Percentiles rank a stretch among this genome's conserved stretches.
phyloP scores from a whole-genome alignment of 2,329 filamentous ascomycete species.

The Dryadomyces quercus-mongolicae region DNA sequence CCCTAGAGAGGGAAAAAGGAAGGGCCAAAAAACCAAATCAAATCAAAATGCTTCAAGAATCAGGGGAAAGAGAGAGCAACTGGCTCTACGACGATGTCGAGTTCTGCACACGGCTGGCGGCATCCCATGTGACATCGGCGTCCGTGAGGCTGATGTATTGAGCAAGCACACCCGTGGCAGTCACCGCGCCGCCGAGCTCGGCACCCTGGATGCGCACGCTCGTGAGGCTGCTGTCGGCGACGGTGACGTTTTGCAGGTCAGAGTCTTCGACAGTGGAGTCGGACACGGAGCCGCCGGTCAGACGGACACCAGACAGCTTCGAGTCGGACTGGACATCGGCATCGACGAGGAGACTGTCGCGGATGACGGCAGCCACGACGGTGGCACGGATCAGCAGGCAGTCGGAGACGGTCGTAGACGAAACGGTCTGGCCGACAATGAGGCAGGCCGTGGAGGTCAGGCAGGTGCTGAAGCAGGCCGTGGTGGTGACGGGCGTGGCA shows the following conservation, averaged over 20 bases:
- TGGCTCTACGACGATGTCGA: neutral
- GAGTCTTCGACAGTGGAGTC: constrained; percentile 6
- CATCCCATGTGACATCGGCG: neutral
- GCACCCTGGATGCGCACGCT: constrained; percentile 4
- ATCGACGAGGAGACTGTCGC: constrained; percentile 10
- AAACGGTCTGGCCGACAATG: constrained; percentile 10
- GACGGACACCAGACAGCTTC: constrained; percentile 6
- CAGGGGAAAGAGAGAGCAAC: neutral
- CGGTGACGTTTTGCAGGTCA: constrained; percentile 5
- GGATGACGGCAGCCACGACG: constrained; percentile 6
- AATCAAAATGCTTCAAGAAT: neutral
- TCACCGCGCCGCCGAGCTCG: neutral
- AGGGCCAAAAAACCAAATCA: no score
- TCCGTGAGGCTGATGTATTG: neutral
- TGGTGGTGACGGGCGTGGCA: neutral
- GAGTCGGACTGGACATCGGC: constrained; percentile 5
- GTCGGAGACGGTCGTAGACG: constrained; percentile 8
- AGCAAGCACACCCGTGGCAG: neutral
- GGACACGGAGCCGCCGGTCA: constrained; percentile 10
- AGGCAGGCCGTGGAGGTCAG: constrained; percentile 8
- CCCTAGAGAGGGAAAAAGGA: no score
- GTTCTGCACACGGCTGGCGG: constrained; percentile 1
- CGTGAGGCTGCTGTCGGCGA: neutral
- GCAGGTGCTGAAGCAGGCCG: constrained; percentile 2
- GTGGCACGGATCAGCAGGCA: constrained; percentile 10